A percentile compares a stretch with the other conserved stretches of the same genome.
Evolutionary conservation across 2,329 filamentous ascomycete genomes (phyloP).

Genomic region (Talaromyces pinophilus): DNA sequence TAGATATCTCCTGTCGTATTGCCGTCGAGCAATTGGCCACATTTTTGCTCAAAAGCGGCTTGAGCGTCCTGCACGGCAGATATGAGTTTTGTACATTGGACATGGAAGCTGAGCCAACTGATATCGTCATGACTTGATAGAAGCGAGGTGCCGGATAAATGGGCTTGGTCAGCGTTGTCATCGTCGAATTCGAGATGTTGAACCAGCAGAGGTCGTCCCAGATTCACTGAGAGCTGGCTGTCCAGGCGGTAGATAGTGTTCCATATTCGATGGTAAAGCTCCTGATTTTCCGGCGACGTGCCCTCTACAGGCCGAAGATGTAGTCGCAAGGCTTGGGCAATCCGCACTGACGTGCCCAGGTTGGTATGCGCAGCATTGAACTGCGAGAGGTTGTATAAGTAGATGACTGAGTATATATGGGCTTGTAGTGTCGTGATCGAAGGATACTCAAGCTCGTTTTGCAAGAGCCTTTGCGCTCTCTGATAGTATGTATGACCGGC

Average conservation of each 20-base stretch:
- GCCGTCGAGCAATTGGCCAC: neutral
- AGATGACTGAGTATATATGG: slow-evolving; percentile 45
- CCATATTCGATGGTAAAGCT: slow-evolving; percentile 53
- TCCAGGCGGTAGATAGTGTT: slow-evolving; percentile 53
- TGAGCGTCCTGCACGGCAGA: slow-evolving; percentile 36
- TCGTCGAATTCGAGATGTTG: slow-evolving; percentile 32
- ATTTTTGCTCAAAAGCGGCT: slow-evolving; percentile 31
- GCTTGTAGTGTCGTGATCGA: slow-evolving; percentile 50
- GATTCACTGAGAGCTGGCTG: slow-evolving; percentile 47
- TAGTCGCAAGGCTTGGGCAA: slow-evolving; percentile 48
- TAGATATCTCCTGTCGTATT: neutral
- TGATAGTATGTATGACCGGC: slow-evolving; percentile 48
- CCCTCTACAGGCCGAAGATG: slow-evolving; percentile 45
- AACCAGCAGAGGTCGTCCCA: slow-evolving; percentile 47
- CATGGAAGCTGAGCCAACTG: slow-evolving; percentile 43
- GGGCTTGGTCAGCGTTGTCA: slow-evolving; percentile 22
- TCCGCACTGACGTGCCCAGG: slow-evolving; percentile 43
- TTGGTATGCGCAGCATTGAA: slow-evolving; percentile 49
- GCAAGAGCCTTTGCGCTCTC: slow-evolving; percentile 45
- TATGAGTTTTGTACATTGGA: slow-evolving; percentile 39
- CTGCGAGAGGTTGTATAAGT: slow-evolving; percentile 49
- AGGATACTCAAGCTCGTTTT: slow-evolving; percentile 48
- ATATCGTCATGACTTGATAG: slow-evolving; percentile 33
- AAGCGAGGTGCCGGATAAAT: slow-evolving; percentile 29
- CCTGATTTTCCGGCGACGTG: slow-evolving; percentile 35